A percentile compares a stretch with the other conserved stretches of the same genome.
phyloP scores from a whole-genome alignment of 192 early-diverging fungal genomes.

The Lobulomyces angularis region DNA sequence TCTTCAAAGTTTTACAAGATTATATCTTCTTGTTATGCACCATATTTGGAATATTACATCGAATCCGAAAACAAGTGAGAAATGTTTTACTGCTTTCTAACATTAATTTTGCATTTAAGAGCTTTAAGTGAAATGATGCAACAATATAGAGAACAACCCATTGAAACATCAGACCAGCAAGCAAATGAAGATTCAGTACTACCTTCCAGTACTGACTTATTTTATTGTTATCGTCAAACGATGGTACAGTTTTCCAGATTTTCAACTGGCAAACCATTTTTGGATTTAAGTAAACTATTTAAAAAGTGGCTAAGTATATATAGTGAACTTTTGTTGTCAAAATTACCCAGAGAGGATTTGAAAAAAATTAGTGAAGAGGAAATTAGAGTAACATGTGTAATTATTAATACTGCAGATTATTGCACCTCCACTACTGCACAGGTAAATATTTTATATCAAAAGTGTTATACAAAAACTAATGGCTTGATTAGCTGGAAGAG shows the following conservation, averaged over 20 bases:
- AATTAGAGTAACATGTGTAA: slow-evolving; percentile 56
- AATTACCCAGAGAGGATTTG: slow-evolving; percentile 61
- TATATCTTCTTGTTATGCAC: slow-evolving; percentile 76
- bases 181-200: slow-evolving; percentile 57
- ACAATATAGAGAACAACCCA: slow-evolving; percentile 23
- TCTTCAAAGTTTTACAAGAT: slow-evolving; percentile 52
- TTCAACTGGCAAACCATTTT: slow-evolving; percentile 72
- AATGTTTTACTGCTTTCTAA: slow-evolving; percentile 4
- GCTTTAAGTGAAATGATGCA: slow-evolving; percentile 52
- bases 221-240: slow-evolving; percentile 81
- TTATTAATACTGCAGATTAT: slow-evolving; percentile 92
- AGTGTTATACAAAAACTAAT: not conserved
- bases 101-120: slow-evolving; percentile 12
- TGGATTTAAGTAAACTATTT: slow-evolving; percentile 72
- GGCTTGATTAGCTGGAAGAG: slow-evolving; percentile 62
- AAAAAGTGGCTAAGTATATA: slow-evolving; percentile 69
- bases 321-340: slow-evolving; percentile 56
- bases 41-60: slow-evolving; percentile 80
- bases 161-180: no score
- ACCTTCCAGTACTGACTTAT: slow-evolving; percentile 81
- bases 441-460: slow-evolving; percentile 18
- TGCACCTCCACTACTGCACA: slow-evolving; percentile 70
- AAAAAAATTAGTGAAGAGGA: slow-evolving; percentile 50
- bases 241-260: slow-evolving; percentile 73
- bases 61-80: slow-evolving; percentile 67